Percentiles rank a stretch among this genome's conserved stretches.
Conservation (phyloP, 2,329 filamentous ascomycete species). For the Fusarium hainanense region DNA sequence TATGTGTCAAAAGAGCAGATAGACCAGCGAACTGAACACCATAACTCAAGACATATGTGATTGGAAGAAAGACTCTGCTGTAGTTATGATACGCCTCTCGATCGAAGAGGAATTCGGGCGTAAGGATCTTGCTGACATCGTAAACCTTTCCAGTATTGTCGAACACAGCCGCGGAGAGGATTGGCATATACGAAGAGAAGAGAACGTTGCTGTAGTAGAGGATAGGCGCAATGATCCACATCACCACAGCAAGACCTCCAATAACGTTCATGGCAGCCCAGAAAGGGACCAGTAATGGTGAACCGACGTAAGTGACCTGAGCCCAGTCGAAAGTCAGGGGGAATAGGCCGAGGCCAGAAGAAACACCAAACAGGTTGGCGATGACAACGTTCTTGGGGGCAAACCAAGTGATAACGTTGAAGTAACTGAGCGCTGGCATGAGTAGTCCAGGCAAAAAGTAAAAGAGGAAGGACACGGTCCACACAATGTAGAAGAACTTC, state of each 20-base stretch:
- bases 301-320: slow-evolving; percentile 88
- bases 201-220: slow-evolving; percentile 84
- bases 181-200: slow-evolving; percentile 87
- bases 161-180: slow-evolving; percentile 85
- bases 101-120: slow-evolving; percentile 81
- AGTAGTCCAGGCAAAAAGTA: slow-evolving; percentile 88
- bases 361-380: slow-evolving; percentile 86
- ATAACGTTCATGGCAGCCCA: slow-evolving; percentile 89
- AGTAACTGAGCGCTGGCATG: slow-evolving; percentile 87
- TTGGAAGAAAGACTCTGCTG: slow-evolving; percentile 84
- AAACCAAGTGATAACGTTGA: slow-evolving; percentile 90
- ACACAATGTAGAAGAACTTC: slow-evolving; percentile 84
- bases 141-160: slow-evolving; percentile 86
- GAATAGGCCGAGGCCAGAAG: slow-evolving; percentile 85
- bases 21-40: slow-evolving; percentile 87
- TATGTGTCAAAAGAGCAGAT: slow-evolving; percentile 83
- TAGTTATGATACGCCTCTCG: slow-evolving; percentile 80
- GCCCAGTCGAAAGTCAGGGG: slow-evolving; percentile 93
- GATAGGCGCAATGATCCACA: slow-evolving; percentile 85
- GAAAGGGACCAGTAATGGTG: slow-evolving; percentile 83
- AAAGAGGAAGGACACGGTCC: slow-evolving; percentile 77
- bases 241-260: slow-evolving; percentile 80
- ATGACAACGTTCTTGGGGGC: slow-evolving; percentile 87
- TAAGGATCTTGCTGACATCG: slow-evolving; percentile 83
- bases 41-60: slow-evolving; percentile 89